Evolutionary conservation across 768 basidiomycete genomes (phyloP), one percentile per base, ranked within the genome.

Genomic region (Calocybe cyanea): DNA sequence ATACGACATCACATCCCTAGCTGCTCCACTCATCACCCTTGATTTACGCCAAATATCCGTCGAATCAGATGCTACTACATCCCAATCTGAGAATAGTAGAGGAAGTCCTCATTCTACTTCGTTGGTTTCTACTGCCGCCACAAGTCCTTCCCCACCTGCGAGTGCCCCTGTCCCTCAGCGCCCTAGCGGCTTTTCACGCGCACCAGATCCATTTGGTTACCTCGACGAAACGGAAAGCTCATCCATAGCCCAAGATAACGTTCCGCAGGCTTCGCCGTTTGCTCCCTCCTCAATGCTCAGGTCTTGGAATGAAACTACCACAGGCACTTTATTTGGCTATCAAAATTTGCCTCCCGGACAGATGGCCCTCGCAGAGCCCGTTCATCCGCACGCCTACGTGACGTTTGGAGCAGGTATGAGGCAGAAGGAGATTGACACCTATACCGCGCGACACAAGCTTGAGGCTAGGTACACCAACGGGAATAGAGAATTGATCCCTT

Each of bases 321-420:
- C 57, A 21, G 56, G 59, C 2, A 36, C 52, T 54, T 72, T 56
- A 49, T 64, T 38, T 57, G 62, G 42, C 43, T 57, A 46, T 23
- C 66, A 50, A 60, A 19, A 33, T 33, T 41, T 30, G 7, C 35
- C 48, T 13, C 52, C 69, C 34, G 66, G 68, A 31, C 62, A 54
- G 33, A 68, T 72, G 11, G 67, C 72, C 1, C 76, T 77, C 17
- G 73, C 76, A 4, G 74, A 75, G 40, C 80, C 87, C 21, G 70
- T 84, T 25, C 71, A 90, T 59, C 64, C 81, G 2, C 78, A 86
- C 43, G 87, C 85, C 28, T 92, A 80, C 60, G 83, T 93, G 8
- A 87, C 91, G 0, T 90, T 94, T 54, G 91, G 91, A 17, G 83
- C 92, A 4, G 92, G 92, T 2, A 82, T 82, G 70, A 71, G 78